Evolutionary conservation across 306 rosid species (phyloP), one percentile per base, ranked within the genome.

Genomic region (Corylus heterophylla): DNA sequence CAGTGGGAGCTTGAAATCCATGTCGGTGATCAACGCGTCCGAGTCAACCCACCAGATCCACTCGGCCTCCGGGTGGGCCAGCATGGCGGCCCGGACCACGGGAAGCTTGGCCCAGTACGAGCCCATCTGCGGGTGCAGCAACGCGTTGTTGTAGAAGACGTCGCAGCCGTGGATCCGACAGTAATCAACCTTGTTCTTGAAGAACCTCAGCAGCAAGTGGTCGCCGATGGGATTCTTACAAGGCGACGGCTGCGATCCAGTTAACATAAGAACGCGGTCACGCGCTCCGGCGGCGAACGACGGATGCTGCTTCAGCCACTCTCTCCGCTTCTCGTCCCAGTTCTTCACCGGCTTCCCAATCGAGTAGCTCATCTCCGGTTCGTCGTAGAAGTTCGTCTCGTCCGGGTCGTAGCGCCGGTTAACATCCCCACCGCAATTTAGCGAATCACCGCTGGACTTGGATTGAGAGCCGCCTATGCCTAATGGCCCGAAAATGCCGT

Each of bases 41-140:
- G 98, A 92, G 88, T 93, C 99, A 3, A 95, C 92, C 99, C 99
- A 95, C 94, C 92, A 95, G 87, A 95, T 91, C 98, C 98, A 95
- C 86, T 95, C 98, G 54, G 85, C 94, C 59, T 90, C 98, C 5
- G 97, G 96, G n/a, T 92, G 99, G 79, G 98, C 94, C 85, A 93
- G 18, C 97, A 93, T 93, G 4, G 94, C 91, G 4, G 98, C 91
- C 76, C 88, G 85, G 22, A 92, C 85, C 71, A 91, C 91, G 0
- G 96, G 94, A 1, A 93, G 91, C 59, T 95, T 95, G 29, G 94
- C 97, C 98, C 99, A 95, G 63, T 87, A 91, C 0, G 78, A 54
- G 67, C 67, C 78, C 98, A 95, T 95, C 14, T 85, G 63, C 1
- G 90, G 95, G 50, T 95, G 87, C 3, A 92, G 77, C n/a, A 91